A percentile compares a stretch with the other conserved stretches of the same genome.
Evolutionary conservation across 345 rosid species (phyloP).

Genomic region (Acer campestre): DNA sequence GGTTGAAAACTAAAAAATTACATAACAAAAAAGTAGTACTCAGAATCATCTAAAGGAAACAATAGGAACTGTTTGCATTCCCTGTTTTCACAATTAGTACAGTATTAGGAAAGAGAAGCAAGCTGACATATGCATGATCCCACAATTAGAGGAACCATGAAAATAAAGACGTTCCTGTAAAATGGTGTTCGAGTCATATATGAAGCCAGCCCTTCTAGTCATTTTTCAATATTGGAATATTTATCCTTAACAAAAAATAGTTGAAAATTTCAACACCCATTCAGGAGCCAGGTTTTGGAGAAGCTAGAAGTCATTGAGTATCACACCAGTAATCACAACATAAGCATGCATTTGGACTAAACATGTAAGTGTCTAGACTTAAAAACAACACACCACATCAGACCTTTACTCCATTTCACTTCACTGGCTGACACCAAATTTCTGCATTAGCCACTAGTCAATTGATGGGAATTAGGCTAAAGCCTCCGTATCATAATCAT

Average conservation of each 20-base stretch:
- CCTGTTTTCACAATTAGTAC: conserved; percentile 3
- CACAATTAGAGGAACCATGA: neutral
- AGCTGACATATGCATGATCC: neutral
- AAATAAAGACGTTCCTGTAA: neutral
- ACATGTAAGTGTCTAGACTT: neutral
- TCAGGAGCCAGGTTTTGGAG: neutral
- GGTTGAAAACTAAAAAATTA: neutral
- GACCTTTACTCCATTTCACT: neutral
- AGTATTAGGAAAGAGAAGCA: conserved; percentile 11
- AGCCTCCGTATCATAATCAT: neutral
- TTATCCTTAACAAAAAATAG: neutral
- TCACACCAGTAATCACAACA: neutral
- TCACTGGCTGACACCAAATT: neutral
- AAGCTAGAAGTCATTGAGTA: neutral
- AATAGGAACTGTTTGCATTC: neutral
- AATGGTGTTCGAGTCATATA: neutral
- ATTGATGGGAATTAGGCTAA: neutral
- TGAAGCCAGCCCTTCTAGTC: neutral
- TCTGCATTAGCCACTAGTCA: neutral
- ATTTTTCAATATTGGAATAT: neutral
- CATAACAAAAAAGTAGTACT: neutral
- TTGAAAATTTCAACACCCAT: neutral
- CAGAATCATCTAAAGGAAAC: neutral
- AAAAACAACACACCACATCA: neutral
- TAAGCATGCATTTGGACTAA: neutral